Base-by-base conservation (phyloP, 768 basidiomycete genomes). In the Tulasnella sp. region DNA sequence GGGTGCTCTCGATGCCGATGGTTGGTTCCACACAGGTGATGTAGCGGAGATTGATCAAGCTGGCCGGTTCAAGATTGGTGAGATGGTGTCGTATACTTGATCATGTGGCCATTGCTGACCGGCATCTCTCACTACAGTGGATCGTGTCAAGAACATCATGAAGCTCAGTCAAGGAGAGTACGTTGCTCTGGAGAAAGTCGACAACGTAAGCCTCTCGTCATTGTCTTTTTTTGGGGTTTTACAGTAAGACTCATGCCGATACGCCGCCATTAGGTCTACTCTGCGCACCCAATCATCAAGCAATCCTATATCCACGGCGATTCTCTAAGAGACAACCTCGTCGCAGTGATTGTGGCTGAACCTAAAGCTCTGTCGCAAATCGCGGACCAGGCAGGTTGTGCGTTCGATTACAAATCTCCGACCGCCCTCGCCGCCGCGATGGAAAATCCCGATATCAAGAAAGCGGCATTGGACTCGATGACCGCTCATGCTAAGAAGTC, bases 121-220 rank as follows among this genome's bases (percentile, higher is more conserved):
- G 41, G 11, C 12, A 97, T 68, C 93, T 99, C 58, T 93, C 94
- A 42, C 77, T 98, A 43, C 19, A 43, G 94, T 93, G 42, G 77
- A 98, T n/a, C n/a, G n/a, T n/a, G n/a, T n/a, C n/a, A n/a, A n/a
- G n/a, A n/a, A n/a, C n/a, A n/a, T n/a, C n/a, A n/a, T n/a, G n/a
- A n/a, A n/a, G n/a, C n/a, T n/a, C n/a, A n/a, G n/a, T n/a, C n/a
- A n/a, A n/a, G n/a, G n/a, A n/a, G n/a, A n/a, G n/a, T n/a, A n/a
- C n/a, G n/a, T n/a, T n/a, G n/a, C n/a, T n/a, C n/a, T n/a, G 50
- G 94, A 99, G 73, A 96, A 92, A 73, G 78, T 96, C 51, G 93
- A 97, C 72, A 87, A 86, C 67, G 54, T 56, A 41, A 15, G 31
- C 29, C 30, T 22, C 15, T 10, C 30, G 4, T 9, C 42, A 12